Evolutionary conservation across 768 basidiomycete genomes (phyloP).

Genomic region (Royoungia palumana): DNA sequence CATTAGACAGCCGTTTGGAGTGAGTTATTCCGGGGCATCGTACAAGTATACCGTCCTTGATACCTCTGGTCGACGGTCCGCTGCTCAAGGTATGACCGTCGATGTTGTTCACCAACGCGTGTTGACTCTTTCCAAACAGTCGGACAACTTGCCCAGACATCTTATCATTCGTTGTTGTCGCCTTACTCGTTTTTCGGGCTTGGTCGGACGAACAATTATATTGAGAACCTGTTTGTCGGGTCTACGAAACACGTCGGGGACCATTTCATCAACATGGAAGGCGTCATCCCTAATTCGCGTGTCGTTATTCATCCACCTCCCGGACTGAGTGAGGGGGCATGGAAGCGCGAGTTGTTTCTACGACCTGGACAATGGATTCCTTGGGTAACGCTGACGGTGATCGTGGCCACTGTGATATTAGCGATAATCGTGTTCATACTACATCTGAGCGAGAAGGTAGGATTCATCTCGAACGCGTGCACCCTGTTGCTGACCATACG

Average conservation of each 20-base stretch:
- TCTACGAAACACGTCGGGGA: slow-evolving; percentile 69
- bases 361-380: slow-evolving; percentile 97
- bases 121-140: slow-evolving; percentile 44
- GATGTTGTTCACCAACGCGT: background rate
- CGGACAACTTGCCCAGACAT: slow-evolving; percentile 88
- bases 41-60: slow-evolving; percentile 98
- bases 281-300: slow-evolving; percentile 95
- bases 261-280: slow-evolving; percentile 92
- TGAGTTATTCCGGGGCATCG: slow-evolving; percentile 90
- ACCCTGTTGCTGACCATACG: slow-evolving; percentile 6
- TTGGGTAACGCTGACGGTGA: slow-evolving; percentile 89
- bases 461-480: slow-evolving; percentile 19
- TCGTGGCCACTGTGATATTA: slow-evolving; percentile 68
- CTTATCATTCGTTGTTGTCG: slow-evolving; percentile 84
- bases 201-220: slow-evolving; percentile 98
- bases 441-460: slow-evolving; percentile 90
- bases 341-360: slow-evolving; percentile 88
- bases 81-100: slow-evolving; percentile 70
- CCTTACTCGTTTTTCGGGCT: slow-evolving; percentile 97
- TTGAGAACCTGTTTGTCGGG: slow-evolving; percentile 97
- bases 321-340: slow-evolving; percentile 47
- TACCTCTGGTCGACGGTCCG: slow-evolving; percentile 80
- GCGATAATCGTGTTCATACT: slow-evolving; percentile 82
- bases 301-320: slow-evolving; percentile 86
- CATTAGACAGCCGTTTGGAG: slow-evolving; percentile 74